Evolutionary conservation across 129 eudicot species (phyloP), one percentile per base, ranked within the genome.

Genomic region (Helianthus annuus): DNA sequence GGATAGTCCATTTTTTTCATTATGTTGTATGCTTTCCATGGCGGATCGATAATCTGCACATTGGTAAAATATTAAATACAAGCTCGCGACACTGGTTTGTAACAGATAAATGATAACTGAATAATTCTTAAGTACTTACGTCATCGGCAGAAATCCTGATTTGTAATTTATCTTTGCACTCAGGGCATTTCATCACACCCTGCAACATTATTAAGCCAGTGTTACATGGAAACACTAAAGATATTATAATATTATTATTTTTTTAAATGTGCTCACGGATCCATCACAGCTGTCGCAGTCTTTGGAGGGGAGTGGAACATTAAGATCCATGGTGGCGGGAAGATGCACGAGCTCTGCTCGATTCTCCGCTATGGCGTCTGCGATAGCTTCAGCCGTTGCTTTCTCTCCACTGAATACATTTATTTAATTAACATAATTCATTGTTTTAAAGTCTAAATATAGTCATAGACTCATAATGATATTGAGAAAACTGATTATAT

Each of bases 111-210:
- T 24, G 48, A 75, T 10, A 10, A 53, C 14, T 10, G 3, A 24
- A 52, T 13, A 13, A 39, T n/a, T 27, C 8, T 44, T 6, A 53
- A 14, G 42, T 69, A 81, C 96, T 87, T 81, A 93, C 98, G 65
- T 93, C 88, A 81, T 93, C 97, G 7, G 96, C 92, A 56, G 98
- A 87, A 67, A 93, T 88, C 86, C 89, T 85, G 70, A 90, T 38
- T 65, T 74, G 91, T 38, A 83, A 71, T 77, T 81, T 87, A 54
- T 78, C 90, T 83, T 90, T 93, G 93, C 97, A 93, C 80, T 87
- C 96, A 7, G 87, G 92, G 80, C 98, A 93, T 67, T 80, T 78
- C 98, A 90, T 90, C 62, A 85, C 98, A 59, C 98, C 98, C 98
- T 93, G 86, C 75, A 75, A 82, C 36, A 59, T 66, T 16, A 76